phyloP scores from a whole-genome alignment of 1,284 basidiomycete genomes.

The Phaffia rhodozyma region DNA sequence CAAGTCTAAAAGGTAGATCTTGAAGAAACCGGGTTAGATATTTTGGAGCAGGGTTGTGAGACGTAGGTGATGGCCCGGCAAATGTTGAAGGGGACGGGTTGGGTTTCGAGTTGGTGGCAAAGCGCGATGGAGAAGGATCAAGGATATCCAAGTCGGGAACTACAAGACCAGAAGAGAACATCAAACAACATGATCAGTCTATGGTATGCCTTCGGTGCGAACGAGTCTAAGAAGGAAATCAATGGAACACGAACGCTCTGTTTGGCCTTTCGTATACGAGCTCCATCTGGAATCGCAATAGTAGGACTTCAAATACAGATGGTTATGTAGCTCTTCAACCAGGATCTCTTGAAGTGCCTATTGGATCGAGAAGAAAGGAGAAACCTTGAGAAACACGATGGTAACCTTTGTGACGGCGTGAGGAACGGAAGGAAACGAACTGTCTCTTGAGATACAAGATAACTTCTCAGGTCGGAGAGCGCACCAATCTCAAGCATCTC shows the following conservation, averaged over 20 bases:
- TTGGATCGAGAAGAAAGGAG: background rate
- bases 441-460: conserved; percentile 75
- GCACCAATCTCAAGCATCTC: conserved; percentile 94
- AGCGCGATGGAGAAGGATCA: conserved; percentile 34
- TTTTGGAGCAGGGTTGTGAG: background rate
- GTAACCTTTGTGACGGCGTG: background rate
- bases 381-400: background rate
- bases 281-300: conserved; percentile 92
- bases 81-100: conserved; percentile 12
- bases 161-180: conserved; percentile 25
- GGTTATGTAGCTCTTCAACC: conserved; percentile 89
- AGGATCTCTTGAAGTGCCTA: conserved; percentile 83
- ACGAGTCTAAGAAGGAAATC: background rate
- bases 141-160: conserved; percentile 51
- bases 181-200: background rate
- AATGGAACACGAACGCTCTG: conserved; percentile 45
- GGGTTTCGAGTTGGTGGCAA: conserved; percentile 1
- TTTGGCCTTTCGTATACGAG: conserved; percentile 68
- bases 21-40: background rate
- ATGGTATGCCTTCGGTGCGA: no score
- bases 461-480: conserved; percentile 72
- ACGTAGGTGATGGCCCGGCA: conserved; percentile 5
- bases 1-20: background rate
- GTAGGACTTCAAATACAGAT: conserved; percentile 93
- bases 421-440: conserved; percentile 39